Evolutionary conservation across 768 basidiomycete genomes (phyloP).

Genomic region (Neoboletus brunneissimus): DNA sequence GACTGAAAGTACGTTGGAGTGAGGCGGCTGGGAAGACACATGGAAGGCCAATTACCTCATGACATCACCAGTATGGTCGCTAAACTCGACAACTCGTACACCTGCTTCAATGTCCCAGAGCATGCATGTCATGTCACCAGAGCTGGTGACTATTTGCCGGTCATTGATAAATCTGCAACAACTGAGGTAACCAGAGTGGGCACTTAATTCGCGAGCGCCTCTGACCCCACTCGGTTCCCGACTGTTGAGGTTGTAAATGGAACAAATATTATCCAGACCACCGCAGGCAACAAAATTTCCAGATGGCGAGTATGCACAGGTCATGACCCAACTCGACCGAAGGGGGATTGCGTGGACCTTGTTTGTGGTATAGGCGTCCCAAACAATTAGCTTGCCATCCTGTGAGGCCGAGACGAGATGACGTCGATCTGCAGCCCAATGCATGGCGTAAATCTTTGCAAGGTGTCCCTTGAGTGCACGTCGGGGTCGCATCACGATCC

Average conservation of each 20-base stretch:
- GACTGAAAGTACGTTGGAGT: constrained; percentile 42
- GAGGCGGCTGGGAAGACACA: constrained; percentile 9
- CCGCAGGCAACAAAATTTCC: constrained; percentile 98
- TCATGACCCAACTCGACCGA: constrained; percentile 99
- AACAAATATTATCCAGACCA: constrained; percentile 98
- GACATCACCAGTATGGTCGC: constrained; percentile 98
- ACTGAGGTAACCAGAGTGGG: constrained; percentile 95
- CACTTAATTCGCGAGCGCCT: constrained; percentile 92
- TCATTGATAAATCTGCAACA: constrained; percentile 99
- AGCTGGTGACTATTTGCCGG: constrained; percentile 95
- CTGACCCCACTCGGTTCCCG: constrained; percentile 72
- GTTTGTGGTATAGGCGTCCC: constrained; percentile 99
- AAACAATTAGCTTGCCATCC: constrained; percentile 98
- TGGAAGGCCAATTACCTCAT: constrained; percentile 73
- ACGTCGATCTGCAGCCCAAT: constrained; percentile 96
- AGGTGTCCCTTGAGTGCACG: constrained; percentile 95
- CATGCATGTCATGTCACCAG: constrained; percentile 99
- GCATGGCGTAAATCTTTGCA: constrained; percentile 99
- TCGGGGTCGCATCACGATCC: constrained; percentile 95
- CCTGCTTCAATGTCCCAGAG: constrained; percentile 99
- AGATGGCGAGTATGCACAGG: constrained; percentile 95
- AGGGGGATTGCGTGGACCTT: constrained; percentile 99
- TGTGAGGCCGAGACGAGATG: constrained; percentile 99
- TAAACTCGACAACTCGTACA: constrained; percentile 96
- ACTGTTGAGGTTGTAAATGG: constrained; percentile 92